phyloP scores from a whole-genome alignment of 2,329 filamentous ascomycete species.

The Trichothecium roseum region DNA sequence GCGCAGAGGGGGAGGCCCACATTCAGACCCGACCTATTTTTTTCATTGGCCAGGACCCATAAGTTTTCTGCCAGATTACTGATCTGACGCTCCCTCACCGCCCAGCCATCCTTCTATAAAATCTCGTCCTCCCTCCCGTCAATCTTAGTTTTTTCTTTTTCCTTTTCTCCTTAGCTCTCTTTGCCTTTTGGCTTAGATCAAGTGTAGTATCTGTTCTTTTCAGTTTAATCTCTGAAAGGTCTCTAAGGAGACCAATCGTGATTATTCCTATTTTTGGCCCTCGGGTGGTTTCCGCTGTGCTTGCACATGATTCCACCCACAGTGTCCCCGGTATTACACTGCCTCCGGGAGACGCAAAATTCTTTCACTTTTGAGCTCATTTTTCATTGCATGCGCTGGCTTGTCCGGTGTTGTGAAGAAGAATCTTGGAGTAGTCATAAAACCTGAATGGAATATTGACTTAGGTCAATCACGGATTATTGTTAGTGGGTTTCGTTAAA shows the following conservation, averaged over 20 bases:
- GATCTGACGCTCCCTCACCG: constrained; percentile 13
- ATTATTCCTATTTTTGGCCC: constrained; percentile 62
- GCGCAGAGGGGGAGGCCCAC: too few relatives aligned
- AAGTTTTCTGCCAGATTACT: constrained; percentile 17
- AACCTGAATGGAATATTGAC: too few relatives aligned
- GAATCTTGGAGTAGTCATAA: constrained; percentile 8
- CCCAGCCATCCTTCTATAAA: constrained; percentile 13
- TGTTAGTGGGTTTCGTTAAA: too few relatives aligned
- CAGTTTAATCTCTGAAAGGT: constrained; percentile 92
- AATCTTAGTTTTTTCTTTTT: constrained; percentile 13
- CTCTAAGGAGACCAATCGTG: constrained; percentile 60
- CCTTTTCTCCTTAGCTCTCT: constrained; percentile 30
- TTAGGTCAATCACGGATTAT: too few relatives aligned
- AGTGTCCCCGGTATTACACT: constrained; percentile 36
- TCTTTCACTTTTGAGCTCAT: constrained; percentile 10
- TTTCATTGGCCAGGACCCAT: constrained; percentile 2
- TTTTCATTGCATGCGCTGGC: constrained; percentile 29
- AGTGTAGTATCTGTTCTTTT: constrained; percentile 96
- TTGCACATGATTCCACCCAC: constrained; percentile 28
- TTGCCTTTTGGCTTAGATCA: constrained; percentile 69
- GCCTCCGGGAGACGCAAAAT: constrained; percentile 32
- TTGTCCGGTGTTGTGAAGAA: constrained; percentile 28
- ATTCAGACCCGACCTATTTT: too few relatives aligned
- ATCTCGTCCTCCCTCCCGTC: constrained; percentile 2
- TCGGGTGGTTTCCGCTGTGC: constrained; percentile 26